Evolutionary conservation across 495 filamentous ascomycete genomes (phyloP), one percentile per base, ranked within the genome.

Genomic region (Margaritispora aquatica): DNA sequence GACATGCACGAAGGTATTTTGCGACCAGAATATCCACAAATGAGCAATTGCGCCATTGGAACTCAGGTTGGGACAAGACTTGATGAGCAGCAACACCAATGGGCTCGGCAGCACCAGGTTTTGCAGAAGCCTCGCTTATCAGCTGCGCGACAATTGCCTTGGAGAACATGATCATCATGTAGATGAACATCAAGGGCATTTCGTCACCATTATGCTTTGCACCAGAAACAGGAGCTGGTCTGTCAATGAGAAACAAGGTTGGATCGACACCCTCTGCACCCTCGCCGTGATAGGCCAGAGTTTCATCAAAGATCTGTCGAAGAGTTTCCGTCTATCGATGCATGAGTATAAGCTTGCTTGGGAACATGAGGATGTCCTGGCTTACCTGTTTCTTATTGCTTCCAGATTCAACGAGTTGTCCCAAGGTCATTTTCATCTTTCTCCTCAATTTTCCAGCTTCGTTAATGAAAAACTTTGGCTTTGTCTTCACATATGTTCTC

Each of bases 21-120:
- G 94, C 91, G 67, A 95, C 82, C 21, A 97, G 71, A 54, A 97
- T 88, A 62, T 97, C 92, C 46, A 91, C 87, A 63, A 97, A 75
- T 13, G 84, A 81, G 29, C 76, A 71, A 1, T 87, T 89, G 26
- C 88, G 80, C 79, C 87, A 90, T 19, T 77, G 73, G 63, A 90
- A 87, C 0, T 78, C 71, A 0, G 82, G 74, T 20, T 79, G 74
- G 2, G 90, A 85, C 66, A 96, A 93, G 22, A 92, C 81, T 49
- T 85, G 81, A 19, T 84, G 86, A 0, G 85, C 78, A 20, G 91
- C 71, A 31, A 95, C 80, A 34, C 94, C 95, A 52, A 97, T 77
- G 0, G 90, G 87, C 63, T 96, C 90, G 9, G 93, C 92, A 26
- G 84, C 79, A 24, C 80, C 82, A 1, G 83, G 80, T 44, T 86